Percentiles rank a stretch among this genome's conserved stretches.
Evolutionary conservation across 2,329 filamentous ascomycete genomes (phyloP).

Genomic region (Orbilia blumenaviensis): DNA sequence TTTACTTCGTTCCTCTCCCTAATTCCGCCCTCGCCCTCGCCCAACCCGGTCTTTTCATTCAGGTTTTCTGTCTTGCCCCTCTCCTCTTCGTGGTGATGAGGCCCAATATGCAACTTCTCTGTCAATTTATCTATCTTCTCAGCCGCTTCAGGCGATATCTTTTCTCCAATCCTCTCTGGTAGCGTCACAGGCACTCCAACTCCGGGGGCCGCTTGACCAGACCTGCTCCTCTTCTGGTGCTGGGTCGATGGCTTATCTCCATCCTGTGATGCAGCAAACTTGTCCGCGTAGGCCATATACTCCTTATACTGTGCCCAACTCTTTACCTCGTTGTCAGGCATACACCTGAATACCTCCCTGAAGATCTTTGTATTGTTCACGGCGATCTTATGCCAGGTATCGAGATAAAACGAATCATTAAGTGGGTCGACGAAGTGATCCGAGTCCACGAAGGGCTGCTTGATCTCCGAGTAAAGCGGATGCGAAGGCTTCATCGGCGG

Average conservation of each 20-base stretch:
- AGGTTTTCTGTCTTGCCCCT: conserved; percentile 58
- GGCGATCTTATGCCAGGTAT: conserved; percentile 86
- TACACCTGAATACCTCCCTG: conserved; percentile 91
- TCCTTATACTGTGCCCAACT: conserved; percentile 94
- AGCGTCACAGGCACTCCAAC: conserved; percentile 47
- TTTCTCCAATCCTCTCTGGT: conserved; percentile 50
- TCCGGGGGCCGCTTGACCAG: conserved; percentile 64
- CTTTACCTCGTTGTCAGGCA: conserved; percentile 93
- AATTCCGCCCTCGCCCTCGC: not conserved
- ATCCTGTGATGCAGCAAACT: conserved; percentile 75
- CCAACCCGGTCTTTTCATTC: conserved; percentile 32
- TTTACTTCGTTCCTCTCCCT: conserved; percentile 32
- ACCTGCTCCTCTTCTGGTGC: conserved; percentile 64
- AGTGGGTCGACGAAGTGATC: conserved; percentile 96
- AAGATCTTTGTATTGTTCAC: conserved; percentile 96
- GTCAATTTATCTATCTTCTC: conserved; percentile 55
- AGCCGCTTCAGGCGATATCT: conserved; percentile 26
- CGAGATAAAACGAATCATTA: conserved; percentile 80
- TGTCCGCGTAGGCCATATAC: conserved; percentile 77
- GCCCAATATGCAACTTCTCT: conserved; percentile 57
- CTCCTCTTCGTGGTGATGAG: conserved; percentile 55
- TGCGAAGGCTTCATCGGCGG: conserved; percentile 59
- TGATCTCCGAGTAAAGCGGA: conserved; percentile 73
- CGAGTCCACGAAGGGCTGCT: conserved; percentile 77
- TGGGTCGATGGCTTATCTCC: conserved; percentile 63